These are phyloP conservation scores for Trifolium repens DNA, from an alignment of 306 rosid species.

Conservation along the genomic window DNA sequence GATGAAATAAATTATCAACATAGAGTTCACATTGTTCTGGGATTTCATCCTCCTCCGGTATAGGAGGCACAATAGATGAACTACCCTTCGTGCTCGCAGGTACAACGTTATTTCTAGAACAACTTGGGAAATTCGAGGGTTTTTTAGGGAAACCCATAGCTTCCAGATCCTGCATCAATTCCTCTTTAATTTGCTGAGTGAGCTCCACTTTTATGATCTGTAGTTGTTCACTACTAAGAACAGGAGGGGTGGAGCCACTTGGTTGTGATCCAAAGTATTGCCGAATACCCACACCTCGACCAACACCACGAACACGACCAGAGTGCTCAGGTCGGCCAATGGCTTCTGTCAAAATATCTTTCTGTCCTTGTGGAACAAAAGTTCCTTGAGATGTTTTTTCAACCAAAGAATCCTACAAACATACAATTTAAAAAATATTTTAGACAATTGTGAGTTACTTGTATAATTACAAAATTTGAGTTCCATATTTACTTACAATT, in stretches of 20 bases:
- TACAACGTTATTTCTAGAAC: background rate
- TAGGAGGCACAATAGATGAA: background rate
- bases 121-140: background rate
- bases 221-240: background rate
- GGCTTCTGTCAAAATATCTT: slow-evolving; percentile 22
- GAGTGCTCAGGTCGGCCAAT: slow-evolving; percentile 16
- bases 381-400: slow-evolving; percentile 18
- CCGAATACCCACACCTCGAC: slow-evolving; percentile 4
- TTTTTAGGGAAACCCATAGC: slow-evolving; percentile 9
- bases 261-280: slow-evolving; percentile 4
- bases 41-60: slow-evolving; percentile 2
- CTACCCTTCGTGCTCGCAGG: background rate
- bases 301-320: slow-evolving; percentile 15
- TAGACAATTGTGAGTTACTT: background rate
- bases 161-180: slow-evolving; percentile 4
- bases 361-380: slow-evolving; percentile 19
- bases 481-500: background rate
- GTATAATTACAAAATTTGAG: background rate
- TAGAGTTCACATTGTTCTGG: slow-evolving; percentile 18
- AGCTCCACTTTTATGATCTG: slow-evolving; percentile 14
- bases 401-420: slow-evolving; percentile 15
- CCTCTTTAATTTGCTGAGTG: slow-evolving; percentile 10
- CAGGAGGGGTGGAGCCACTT: background rate
- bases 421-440: background rate
- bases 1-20: background rate